Evolutionary conservation across 2,329 filamentous ascomycete genomes (phyloP).

Genomic region (Aspergillus bombycis): DNA sequence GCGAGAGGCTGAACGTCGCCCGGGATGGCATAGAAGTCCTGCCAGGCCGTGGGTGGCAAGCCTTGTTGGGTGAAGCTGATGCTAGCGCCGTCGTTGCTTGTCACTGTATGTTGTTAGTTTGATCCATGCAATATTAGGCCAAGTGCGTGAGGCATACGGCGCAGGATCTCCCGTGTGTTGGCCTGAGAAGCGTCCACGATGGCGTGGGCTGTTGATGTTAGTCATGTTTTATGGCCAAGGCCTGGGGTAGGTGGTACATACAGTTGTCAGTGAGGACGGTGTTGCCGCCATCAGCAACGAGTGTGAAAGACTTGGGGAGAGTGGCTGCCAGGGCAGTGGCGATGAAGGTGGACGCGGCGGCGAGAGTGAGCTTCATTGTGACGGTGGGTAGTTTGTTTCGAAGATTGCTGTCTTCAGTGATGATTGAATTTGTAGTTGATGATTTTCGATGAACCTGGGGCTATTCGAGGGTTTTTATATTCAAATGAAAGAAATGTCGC

Average conservation of each 20-base stretch:
- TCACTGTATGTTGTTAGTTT: neutral
- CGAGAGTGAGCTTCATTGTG: constrained; percentile 16
- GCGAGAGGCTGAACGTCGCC: constrained; percentile 1
- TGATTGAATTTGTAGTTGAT: neutral
- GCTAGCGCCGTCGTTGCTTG: neutral
- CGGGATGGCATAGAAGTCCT: constrained; percentile 7
- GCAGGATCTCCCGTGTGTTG: neutral
- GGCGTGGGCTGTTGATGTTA: constrained; percentile 7
- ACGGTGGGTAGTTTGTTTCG: neutral
- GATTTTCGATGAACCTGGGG: neutral
- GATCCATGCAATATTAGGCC: neutral
- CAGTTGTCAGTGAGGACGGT: constrained; percentile 14
- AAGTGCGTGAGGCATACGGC: neutral
- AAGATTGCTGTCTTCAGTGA: neutral
- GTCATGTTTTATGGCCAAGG: neutral
- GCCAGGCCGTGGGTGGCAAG: constrained; percentile 2
- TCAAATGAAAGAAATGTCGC: neutral
- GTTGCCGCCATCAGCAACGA: constrained; percentile 17
- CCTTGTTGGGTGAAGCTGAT: constrained; percentile 8
- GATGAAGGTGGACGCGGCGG: constrained; percentile 10
- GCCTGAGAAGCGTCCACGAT: neutral
- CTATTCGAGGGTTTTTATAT: neutral
- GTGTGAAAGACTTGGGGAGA: constrained; percentile 16
- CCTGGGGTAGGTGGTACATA: neutral
- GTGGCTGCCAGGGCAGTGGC: constrained; percentile 8